Conservation (phyloP, 2,329 filamentous ascomycete genomes). For the Aspergillus sp. region DNA sequence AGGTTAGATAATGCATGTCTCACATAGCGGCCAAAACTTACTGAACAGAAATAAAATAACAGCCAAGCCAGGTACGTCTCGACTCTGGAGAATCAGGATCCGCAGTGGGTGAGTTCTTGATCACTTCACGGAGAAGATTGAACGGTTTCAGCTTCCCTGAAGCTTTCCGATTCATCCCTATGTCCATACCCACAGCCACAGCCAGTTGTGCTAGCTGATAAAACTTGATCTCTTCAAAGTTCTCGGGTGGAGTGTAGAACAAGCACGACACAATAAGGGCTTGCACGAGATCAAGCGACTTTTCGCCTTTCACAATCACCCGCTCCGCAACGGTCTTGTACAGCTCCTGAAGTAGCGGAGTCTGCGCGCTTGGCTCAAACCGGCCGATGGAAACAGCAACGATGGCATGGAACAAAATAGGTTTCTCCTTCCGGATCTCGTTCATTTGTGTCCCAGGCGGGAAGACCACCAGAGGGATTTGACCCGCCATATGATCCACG, state of each 20-base stretch:
- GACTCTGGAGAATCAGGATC: constrained; percentile 61
- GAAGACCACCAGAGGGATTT: constrained; percentile 64
- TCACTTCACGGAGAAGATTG: constrained; percentile 44
- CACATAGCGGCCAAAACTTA: constrained; percentile 33
- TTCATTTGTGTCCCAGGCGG: constrained; percentile 58
- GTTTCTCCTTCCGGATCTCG: constrained; percentile 61
- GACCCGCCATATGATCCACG: constrained; percentile 56
- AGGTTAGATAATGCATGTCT: constrained; percentile 3
- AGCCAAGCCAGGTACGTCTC: constrained; percentile 63
- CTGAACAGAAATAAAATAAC: constrained; percentile 65
- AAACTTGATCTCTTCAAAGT: constrained; percentile 85
- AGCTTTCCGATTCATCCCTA: constrained; percentile 70
- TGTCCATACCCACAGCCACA: constrained; percentile 79
- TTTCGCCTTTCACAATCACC: constrained; percentile 75
- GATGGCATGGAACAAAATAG: constrained; percentile 63
- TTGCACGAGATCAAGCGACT: constrained; percentile 82
- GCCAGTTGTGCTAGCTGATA: constrained; percentile 85
- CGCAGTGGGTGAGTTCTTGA: constrained; percentile 42
- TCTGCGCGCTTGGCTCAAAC: constrained; percentile 61
- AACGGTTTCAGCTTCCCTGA: constrained; percentile 40
- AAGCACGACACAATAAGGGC: constrained; percentile 74
- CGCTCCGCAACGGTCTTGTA: constrained; percentile 75
- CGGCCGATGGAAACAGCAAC: constrained; percentile 58
- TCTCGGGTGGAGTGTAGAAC: constrained; percentile 84
- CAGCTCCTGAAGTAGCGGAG: constrained; percentile 68